Percentiles rank a stretch among this genome's conserved stretches.
Conservation (phyloP, 768 basidiomycete species). For the Tylopilus balloui region DNA sequence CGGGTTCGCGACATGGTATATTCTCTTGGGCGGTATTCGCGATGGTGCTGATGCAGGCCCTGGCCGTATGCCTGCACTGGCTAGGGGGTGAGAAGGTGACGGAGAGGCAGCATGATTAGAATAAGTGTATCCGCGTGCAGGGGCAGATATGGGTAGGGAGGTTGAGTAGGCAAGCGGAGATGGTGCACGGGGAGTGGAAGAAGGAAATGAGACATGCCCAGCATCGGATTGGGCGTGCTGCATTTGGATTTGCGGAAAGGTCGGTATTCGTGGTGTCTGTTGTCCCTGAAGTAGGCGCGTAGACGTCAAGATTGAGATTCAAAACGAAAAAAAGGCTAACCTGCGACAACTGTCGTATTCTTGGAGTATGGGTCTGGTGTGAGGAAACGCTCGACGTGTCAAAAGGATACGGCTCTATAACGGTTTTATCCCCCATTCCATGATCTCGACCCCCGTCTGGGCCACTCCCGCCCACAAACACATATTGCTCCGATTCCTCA, state of each 20-base stretch:
- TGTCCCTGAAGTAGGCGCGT: conserved; percentile 8
- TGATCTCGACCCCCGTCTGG: conserved; percentile 4
- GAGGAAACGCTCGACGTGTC: conserved; percentile 25
- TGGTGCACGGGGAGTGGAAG: conserved; percentile 10
- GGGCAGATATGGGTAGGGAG: conserved; percentile 18
- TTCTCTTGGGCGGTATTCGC: conserved; percentile 36
- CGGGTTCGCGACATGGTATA: conserved; percentile 42
- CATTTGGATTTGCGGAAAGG: conserved; percentile 25
- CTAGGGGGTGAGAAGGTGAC: conserved; percentile 7
- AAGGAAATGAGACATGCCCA: conserved; percentile 6
- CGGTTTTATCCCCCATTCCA: conserved; percentile 14
- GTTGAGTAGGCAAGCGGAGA: conserved; percentile 25
- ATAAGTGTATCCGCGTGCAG: conserved; percentile 4
- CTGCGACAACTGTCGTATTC: conserved; percentile 10
- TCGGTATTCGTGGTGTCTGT: conserved; percentile 15
- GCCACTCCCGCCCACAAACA: conserved; percentile 23
- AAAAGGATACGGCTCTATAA: conserved; percentile 20
- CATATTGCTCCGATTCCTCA: conserved; percentile 22
- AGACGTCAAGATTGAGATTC: not conserved
- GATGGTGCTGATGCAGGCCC: conserved; percentile 16
- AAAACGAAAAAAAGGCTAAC: conserved; percentile 2
- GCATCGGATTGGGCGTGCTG: conserved; percentile 20
- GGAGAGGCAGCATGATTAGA: conserved; percentile 10
- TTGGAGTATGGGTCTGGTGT: conserved; percentile 12
- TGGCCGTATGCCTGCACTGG: not conserved